Evolutionary conservation across 2,329 filamentous ascomycete genomes (phyloP), one percentile per base, ranked within the genome.

Genomic region (Mycogone perniciosa): DNA sequence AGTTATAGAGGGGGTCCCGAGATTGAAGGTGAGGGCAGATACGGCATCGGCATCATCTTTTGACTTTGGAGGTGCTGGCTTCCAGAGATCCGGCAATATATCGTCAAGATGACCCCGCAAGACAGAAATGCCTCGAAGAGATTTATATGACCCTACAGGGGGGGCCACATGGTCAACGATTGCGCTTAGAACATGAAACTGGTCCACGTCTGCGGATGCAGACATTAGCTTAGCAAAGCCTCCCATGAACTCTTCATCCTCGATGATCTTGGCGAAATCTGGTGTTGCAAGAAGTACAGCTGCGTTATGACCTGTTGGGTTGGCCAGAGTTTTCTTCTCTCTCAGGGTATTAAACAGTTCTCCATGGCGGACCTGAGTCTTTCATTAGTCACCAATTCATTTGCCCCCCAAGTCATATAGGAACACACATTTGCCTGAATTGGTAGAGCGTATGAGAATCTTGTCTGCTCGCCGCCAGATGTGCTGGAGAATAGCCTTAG

Each of bases 131-230:
- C 79, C 80, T 7, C 67, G 61, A 6, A 63, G 55, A 6, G 67
- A 64, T 11, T 61, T 59, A 41, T 61, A 57, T 31, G 62, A 61
- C 11, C 62, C 60, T 26, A 57, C 53, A 5, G 62, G 57, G 7
- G 72, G 71, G 26, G 71, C 64, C 31, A 85, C 64, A 7, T 75
- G 72, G 60, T 85, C 81, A 30, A 82, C 75, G 4, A 81, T 75
- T 9, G 76, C 82, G 27, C 70, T 69, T 10, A 85, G 56, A 6
- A 83, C 66, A 54, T 76, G 68, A 33, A 80, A 65, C 27, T 68
- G 58, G 4, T 53, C 50, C 44, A 71, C 62, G 35, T 72, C 69
- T 9, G 56, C 57, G 27, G 64, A 59, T 40, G 76, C 76, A 11
- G 74, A 68, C 27, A 81, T 65, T 62, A 76, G 71, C 7, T 67